Evolutionary conservation across 2,329 filamentous ascomycete genomes (phyloP).

Genomic region (Fusarium subtropicale): DNA sequence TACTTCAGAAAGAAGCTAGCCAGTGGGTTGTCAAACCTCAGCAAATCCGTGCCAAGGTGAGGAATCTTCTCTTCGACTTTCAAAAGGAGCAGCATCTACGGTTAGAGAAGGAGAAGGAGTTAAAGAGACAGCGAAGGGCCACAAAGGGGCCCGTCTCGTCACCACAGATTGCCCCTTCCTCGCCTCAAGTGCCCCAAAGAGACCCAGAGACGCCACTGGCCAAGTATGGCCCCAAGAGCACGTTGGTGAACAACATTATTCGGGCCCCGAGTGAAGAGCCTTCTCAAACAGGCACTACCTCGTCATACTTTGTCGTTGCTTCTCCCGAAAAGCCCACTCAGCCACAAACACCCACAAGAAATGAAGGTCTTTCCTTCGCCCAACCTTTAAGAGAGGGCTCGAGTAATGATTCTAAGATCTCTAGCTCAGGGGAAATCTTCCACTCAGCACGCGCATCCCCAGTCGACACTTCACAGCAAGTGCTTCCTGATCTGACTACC

Average conservation of each 20-base stretch:
- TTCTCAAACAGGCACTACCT: slow-evolving; percentile 14
- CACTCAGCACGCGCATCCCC: slow-evolving; percentile 44
- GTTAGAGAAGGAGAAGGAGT: slow-evolving; percentile 54
- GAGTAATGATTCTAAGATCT: slow-evolving; percentile 34
- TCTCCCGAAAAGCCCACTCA: slow-evolving; percentile 13
- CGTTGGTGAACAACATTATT: slow-evolving; percentile 10
- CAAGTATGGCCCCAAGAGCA: slow-evolving; percentile 13
- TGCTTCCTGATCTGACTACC: slow-evolving; percentile 27
- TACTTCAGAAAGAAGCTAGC: slow-evolving; percentile 69
- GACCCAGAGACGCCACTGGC: slow-evolving; percentile 25
- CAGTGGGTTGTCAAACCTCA: slow-evolving; percentile 67
- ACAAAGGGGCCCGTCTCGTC: slow-evolving; percentile 44
- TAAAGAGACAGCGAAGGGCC: slow-evolving; percentile 48
- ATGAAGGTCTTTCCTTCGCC: slow-evolving; percentile 32
- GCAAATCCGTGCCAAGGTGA: slow-evolving; percentile 72
- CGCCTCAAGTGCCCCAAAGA: slow-evolving; percentile 28
- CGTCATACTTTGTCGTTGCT: slow-evolving; percentile 25
- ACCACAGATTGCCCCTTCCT: slow-evolving; percentile 31
- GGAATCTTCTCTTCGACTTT: slow-evolving; percentile 72
- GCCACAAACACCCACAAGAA: slow-evolving; percentile 17
- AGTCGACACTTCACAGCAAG: slow-evolving; percentile 7
- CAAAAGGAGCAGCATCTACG: slow-evolving; percentile 67
- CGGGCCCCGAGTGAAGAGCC: slow-evolving; percentile 1
- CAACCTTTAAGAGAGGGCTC: slow-evolving; percentile 37
- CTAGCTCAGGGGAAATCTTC: slow-evolving; percentile 33